Conservation (phyloP, 139 green algal species). For the Klebsormidium nitens region DNA sequence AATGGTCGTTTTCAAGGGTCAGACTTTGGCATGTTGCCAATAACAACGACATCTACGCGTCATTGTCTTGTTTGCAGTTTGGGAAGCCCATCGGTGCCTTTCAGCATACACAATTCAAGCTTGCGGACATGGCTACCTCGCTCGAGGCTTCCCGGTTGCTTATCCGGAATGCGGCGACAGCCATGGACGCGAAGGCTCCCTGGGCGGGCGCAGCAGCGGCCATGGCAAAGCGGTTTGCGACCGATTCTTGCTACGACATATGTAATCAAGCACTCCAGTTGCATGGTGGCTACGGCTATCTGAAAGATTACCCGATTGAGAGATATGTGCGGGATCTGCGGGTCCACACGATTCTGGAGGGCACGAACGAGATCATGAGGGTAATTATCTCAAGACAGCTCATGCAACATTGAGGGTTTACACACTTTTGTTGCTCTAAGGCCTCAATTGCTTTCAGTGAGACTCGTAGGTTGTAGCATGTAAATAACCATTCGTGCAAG, state of each 20-base stretch:
- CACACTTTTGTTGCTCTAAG: not conserved
- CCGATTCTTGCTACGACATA: constrained; percentile 65
- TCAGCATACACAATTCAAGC: constrained; percentile 67
- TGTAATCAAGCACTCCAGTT: constrained; percentile 67
- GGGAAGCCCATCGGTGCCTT: constrained; percentile 49
- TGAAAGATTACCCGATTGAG: constrained; percentile 69
- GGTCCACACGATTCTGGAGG: constrained; percentile 78
- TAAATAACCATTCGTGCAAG: too few species aligned
- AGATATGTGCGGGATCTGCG: constrained; percentile 65
- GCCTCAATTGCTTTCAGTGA: too few species aligned
- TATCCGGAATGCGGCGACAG: constrained; percentile 48
- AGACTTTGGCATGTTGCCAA: too few species aligned
- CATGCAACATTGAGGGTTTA: not conserved
- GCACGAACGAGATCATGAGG: constrained; percentile 75
- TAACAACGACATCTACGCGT: too few species aligned
- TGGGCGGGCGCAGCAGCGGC: constrained; percentile 56
- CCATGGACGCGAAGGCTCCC: constrained; percentile 45
- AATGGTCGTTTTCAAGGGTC: too few species aligned
- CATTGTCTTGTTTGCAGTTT: constrained; percentile 68
- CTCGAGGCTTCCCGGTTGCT: constrained; percentile 61
- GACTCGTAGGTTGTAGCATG: too few species aligned
- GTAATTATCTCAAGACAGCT: constrained; percentile 50
- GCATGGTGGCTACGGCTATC: constrained; percentile 72
- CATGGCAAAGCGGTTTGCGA: constrained; percentile 79
- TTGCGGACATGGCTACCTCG: constrained; percentile 74